Percentiles rank a stretch among this genome's conserved stretches.
Conservation (phyloP, 208 protist genomes). For the Vickermania spadyakhi region DNA sequence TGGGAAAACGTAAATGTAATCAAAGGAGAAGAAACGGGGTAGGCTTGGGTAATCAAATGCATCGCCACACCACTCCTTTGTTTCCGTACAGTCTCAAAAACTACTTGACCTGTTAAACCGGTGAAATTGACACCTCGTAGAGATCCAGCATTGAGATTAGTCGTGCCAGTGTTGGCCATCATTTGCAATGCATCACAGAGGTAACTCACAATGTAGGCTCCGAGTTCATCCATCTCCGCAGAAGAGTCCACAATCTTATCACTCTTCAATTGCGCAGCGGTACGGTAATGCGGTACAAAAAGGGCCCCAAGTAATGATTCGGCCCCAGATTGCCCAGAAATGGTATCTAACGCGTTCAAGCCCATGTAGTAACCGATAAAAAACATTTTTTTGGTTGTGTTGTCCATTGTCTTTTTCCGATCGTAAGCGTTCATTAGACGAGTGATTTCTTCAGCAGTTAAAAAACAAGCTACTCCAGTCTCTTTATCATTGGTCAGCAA, state of each 20-base stretch:
- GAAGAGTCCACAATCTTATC: constrained; percentile 29
- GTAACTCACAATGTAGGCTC: constrained; percentile 71
- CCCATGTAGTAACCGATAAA: constrained; percentile 55
- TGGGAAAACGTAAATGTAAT: constrained; percentile 42
- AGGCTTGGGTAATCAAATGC: constrained; percentile 32
- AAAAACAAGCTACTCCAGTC: constrained; percentile 32
- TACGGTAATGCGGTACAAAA: constrained; percentile 55
- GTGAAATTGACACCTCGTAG: constrained; percentile 42
- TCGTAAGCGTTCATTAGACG: constrained; percentile 18
- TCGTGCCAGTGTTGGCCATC: constrained; percentile 23
- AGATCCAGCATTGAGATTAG: constrained; percentile 15
- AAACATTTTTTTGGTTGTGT: constrained; percentile 24
- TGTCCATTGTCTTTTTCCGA: constrained; percentile 7
- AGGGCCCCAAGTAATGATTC: constrained; percentile 40
- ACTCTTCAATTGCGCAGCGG: constrained; percentile 21
- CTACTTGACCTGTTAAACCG: constrained; percentile 64
- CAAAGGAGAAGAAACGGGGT: constrained; percentile 33
- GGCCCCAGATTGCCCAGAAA: constrained; percentile 18
- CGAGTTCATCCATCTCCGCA: constrained; percentile 45
- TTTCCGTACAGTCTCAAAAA: constrained; percentile 59
- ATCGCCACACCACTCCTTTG: constrained; percentile 51
- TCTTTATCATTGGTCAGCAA: not conserved
- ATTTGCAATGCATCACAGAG: constrained; percentile 68
- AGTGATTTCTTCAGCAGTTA: constrained; percentile 35
- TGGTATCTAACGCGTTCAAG: constrained; percentile 36